Base-by-base conservation (phyloP, 2,329 filamentous ascomycete genomes). In the Scedosporium dehoogii region DNA sequence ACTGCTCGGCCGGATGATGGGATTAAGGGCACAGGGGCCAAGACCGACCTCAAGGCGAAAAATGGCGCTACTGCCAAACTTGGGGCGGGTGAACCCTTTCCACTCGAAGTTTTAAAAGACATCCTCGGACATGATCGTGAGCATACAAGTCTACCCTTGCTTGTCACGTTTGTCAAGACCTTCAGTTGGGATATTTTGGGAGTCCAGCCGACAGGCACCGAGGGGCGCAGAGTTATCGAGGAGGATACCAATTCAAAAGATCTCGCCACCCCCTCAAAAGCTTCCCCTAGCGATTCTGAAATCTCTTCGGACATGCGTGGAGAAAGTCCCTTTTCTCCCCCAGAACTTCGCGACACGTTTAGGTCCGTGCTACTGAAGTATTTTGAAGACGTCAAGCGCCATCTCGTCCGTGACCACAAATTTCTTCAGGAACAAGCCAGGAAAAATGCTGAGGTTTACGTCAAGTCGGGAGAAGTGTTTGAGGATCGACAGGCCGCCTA, bases 401-500 rank as follows among this genome's bases (percentile, higher is more conserved):
- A 97, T 70, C 81, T 99, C 33, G 74, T 92, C 33, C 88, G 90
- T n/a, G 92, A 97, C 69, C 94, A 99, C 72, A 94, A 96, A 73
- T 88, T 89, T 48, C 87, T 99, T 48, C 84, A 87, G 61, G 86
- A 84, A 27, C 94, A 99, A 75, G 91, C 90, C 61, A 90, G 92
- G 66, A 92, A 93, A 68, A 99, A 99, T 75, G 93, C 94, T 0
- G 94, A 99, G 74, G 94, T 93, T 5, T 99, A 99, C 69, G 93
- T 99, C 69, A 97, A 97, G 71, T 97, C 94, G 44, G 94, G 94
- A 2, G 94, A 99, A 72, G 93, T 99, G 4, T 97, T 99, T 66
- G 94, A 99, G 72, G 94, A 99, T 70, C 89, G 94, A 59, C 94
- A 99, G 72, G 85, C 92, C 61, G 97, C 92, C 71, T 96, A 96